phyloP scores from a whole-genome alignment of 2,329 filamentous ascomycete genomes.

The Dryadomyces quercivorus region DNA sequence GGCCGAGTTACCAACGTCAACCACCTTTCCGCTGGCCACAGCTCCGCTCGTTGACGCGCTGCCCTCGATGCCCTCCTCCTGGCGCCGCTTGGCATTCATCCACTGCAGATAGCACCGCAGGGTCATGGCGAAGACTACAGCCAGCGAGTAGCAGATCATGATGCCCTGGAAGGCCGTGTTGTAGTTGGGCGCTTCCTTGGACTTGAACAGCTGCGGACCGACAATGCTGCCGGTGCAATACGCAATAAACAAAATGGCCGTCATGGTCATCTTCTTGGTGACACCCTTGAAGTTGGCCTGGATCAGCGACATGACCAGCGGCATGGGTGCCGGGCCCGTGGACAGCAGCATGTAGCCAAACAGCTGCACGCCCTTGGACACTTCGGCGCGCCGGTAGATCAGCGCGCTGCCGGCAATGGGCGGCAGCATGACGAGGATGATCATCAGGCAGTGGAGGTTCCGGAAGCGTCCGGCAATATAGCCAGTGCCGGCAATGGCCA shows the following conservation, averaged over 20 bases:
- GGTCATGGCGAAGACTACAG: constrained; percentile 28
- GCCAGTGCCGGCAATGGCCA: constrained; percentile 34
- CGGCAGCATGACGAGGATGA: constrained; percentile 35
- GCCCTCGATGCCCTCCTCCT: constrained; percentile 30
- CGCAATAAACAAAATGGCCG: constrained; percentile 39
- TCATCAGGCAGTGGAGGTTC: constrained; percentile 37
- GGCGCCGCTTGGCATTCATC: constrained; percentile 29
- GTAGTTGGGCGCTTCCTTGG: constrained; percentile 36
- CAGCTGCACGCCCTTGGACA: constrained; percentile 29
- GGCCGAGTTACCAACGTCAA: constrained; percentile 14
- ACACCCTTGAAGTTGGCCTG: constrained; percentile 43
- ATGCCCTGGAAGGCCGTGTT: constrained; percentile 42
- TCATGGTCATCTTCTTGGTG: constrained; percentile 49
- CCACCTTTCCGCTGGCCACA: constrained; percentile 24
- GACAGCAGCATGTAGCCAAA: constrained; percentile 46
- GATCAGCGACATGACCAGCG: constrained; percentile 36
- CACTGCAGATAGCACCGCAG: constrained; percentile 35
- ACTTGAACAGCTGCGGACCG: constrained; percentile 42
- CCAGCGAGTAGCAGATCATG: constrained; percentile 42
- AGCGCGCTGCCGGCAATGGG: constrained; percentile 39
- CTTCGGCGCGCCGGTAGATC: constrained; percentile 32
- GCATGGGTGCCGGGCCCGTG: constrained; percentile 39
- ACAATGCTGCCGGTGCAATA: constrained; percentile 45
- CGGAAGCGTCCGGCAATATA: constrained; percentile 39
- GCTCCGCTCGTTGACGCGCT: constrained; percentile 29